Conservation (phyloP, 176 grass and related monocot species). For the Juncus inflexus region DNA sequence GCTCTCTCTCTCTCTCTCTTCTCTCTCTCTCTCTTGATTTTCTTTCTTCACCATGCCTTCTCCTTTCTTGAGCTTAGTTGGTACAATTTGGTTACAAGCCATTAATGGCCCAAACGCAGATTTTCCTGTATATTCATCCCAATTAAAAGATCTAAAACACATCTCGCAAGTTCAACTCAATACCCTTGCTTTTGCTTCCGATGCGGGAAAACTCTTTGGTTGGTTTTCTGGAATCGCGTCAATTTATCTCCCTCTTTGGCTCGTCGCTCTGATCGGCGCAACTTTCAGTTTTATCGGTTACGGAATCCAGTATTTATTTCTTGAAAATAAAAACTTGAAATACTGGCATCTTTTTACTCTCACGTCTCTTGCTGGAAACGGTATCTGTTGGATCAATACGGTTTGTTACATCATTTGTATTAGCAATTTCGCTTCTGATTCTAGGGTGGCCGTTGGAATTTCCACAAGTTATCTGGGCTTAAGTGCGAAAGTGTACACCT, state of each 20-base stretch:
- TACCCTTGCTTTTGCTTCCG: slow-evolving; percentile 88
- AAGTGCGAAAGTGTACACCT: slow-evolving; percentile 87
- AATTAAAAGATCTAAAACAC: slow-evolving; percentile 69
- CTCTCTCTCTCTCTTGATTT: slow-evolving; percentile 45
- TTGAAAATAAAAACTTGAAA: slow-evolving; percentile 36
- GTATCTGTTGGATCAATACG: slow-evolving; percentile 99
- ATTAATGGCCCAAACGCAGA: slow-evolving; percentile 88
- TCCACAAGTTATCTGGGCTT: slow-evolving; percentile 85
- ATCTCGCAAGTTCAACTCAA: slow-evolving; percentile 89
- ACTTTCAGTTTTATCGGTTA: slow-evolving; percentile 66
- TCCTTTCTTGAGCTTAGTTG: slow-evolving; percentile 80
- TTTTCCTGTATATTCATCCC: slow-evolving; percentile 89
- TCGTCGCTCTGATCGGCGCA: slow-evolving; percentile 52
- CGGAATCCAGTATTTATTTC: slow-evolving; percentile 79
- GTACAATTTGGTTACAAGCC: slow-evolving; percentile 86
- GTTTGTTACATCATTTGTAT: slow-evolving; percentile 94
- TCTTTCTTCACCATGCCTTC: slow-evolving; percentile 48
- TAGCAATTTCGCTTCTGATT: slow-evolving; percentile 65
- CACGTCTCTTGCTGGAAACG: slow-evolving; percentile 78
- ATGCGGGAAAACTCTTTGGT: slow-evolving; percentile 85
- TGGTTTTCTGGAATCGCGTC: slow-evolving; percentile 79
- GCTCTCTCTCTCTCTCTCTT: slow-evolving; percentile 36
- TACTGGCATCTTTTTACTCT: slow-evolving; percentile 86
- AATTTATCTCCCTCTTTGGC: slow-evolving; percentile 63
- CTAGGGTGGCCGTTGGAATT: slow-evolving; percentile 68